These are phyloP conservation scores for Circinella minor DNA, from an alignment of 371 early-diverging fungal genomes.

Conservation along the genomic window DNA sequence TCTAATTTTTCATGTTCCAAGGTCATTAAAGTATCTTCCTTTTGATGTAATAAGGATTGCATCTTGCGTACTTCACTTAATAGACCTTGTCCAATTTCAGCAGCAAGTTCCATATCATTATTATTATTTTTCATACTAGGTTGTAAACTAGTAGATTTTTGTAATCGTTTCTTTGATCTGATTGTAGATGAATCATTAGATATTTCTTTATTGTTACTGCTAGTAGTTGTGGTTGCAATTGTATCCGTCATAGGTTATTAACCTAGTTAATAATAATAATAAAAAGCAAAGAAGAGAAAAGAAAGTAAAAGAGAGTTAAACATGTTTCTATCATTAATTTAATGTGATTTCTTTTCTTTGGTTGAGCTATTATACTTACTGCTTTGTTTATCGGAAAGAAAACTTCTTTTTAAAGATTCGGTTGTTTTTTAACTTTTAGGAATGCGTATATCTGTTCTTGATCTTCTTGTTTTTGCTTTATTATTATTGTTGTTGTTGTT, in stretches of 20 bases:
- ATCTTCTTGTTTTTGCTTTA: too few relatives aligned
- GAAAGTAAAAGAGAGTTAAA: too few relatives aligned
- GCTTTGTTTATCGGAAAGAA: not conserved
- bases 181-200: too few relatives aligned
- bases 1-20: conserved; percentile 61
- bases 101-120: conserved; percentile 35
- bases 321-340: too few relatives aligned
- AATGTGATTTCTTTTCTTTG: too few relatives aligned
- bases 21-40: conserved; percentile 53
- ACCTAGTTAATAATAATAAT: too few relatives aligned
- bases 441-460: not conserved
- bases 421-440: conserved; percentile 3
- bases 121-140: conserved; percentile 20
- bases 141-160: conserved; percentile 6
- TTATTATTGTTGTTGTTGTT: too few relatives aligned
- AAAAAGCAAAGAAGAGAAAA: too few relatives aligned
- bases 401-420: not conserved
- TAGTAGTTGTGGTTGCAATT: too few relatives aligned
- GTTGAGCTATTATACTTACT: too few relatives aligned
- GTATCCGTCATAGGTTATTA: too few relatives aligned
- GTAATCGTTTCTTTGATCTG: not conserved
- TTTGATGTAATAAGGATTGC: conserved; percentile 49
- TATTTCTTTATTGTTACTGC: too few relatives aligned
- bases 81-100: conserved; percentile 48
- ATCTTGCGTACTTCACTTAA: conserved; percentile 44